A percentile compares a stretch with the other conserved stretches of the same genome.
These are phyloP conservation scores for Potentilla sterilis DNA, from an alignment of 306 rosid genomes.

Conservation along the genomic window DNA sequence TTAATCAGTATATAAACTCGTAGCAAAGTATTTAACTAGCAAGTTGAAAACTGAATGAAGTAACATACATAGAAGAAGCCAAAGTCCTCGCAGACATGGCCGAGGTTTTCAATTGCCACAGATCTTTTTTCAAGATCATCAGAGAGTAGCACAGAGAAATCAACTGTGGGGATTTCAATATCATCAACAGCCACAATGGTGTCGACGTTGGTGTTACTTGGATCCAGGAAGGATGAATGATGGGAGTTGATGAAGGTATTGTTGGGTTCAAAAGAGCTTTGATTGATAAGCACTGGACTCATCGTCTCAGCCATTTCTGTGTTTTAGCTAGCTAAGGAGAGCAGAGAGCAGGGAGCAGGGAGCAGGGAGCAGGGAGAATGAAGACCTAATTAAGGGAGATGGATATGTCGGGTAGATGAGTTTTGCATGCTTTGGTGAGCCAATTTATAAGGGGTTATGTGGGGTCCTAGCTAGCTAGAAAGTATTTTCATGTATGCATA, in stretches of 20 bases:
- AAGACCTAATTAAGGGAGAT: not conserved
- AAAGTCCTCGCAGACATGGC: constrained; percentile 21
- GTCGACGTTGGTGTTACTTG: not conserved
- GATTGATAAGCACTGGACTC: not conserved
- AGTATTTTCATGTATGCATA: too few species aligned
- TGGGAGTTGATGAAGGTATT: not conserved
- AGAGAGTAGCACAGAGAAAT: constrained; percentile 24
- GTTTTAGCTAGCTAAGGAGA: not conserved
- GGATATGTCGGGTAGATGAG: not conserved
- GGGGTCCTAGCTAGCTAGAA: not conserved
- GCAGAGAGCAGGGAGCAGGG: not conserved
- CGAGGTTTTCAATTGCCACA: constrained; percentile 2
- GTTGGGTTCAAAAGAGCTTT: not conserved
- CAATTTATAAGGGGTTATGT: not conserved
- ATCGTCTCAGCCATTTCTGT: not conserved
- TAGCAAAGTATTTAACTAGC: not conserved
- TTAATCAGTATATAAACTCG: too few species aligned
- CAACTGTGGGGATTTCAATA: constrained; percentile 23
- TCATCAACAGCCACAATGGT: not conserved
- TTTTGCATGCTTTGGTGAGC: not conserved
- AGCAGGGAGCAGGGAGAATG: not conserved
- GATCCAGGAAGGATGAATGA: not conserved
- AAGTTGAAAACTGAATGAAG: not conserved
- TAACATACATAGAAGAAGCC: constrained; percentile 28
- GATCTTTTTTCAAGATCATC: constrained; percentile 11